phyloP scores from a whole-genome alignment of 306 rosid genomes.

The Quercus mongolica region DNA sequence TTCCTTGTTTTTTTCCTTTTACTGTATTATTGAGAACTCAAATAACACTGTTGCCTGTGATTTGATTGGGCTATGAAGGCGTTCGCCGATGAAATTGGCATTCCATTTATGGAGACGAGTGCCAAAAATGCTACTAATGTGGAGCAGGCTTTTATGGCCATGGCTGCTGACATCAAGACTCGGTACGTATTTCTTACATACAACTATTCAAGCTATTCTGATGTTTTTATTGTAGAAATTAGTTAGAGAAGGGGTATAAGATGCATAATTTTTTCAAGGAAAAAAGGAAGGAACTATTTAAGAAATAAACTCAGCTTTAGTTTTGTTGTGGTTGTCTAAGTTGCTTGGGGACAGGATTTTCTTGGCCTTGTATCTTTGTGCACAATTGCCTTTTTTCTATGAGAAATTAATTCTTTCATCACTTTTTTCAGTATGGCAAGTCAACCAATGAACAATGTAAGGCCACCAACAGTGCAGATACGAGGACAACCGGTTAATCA shows the following conservation, averaged over 20 bases:
- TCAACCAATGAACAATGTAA: conserved; percentile 49
- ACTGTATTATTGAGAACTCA: not conserved
- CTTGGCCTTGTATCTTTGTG: not conserved
- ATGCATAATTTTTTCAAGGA: not conserved
- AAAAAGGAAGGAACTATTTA: not conserved
- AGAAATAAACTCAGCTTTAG: not conserved
- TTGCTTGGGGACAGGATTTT: not conserved
- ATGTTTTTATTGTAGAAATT: not conserved
- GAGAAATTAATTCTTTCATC: not conserved
- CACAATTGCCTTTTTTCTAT: not conserved
- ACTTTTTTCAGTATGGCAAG: conserved; percentile 46
- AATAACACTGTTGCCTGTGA: not conserved
- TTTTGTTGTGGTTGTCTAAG: not conserved
- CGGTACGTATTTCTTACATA: conserved; percentile 16
- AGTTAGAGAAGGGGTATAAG: not conserved
- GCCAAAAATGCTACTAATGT: conserved; percentile 50
- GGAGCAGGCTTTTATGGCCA: conserved; percentile 57
- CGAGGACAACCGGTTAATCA: conserved; percentile 57
- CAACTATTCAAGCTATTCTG: not conserved
- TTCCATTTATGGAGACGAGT: conserved; percentile 58
- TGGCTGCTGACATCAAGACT: conserved; percentile 52
- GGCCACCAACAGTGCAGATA: conserved; percentile 55
- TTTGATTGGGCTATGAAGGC: conserved; percentile 22
- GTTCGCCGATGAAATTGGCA: conserved; percentile 55
- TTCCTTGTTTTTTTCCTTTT: not conserved